Percentiles rank a stretch among this genome's conserved stretches.
Evolutionary conservation across 176 grass and related monocot species (phyloP).

Genomic region (Oropetium thomaeum): DNA sequence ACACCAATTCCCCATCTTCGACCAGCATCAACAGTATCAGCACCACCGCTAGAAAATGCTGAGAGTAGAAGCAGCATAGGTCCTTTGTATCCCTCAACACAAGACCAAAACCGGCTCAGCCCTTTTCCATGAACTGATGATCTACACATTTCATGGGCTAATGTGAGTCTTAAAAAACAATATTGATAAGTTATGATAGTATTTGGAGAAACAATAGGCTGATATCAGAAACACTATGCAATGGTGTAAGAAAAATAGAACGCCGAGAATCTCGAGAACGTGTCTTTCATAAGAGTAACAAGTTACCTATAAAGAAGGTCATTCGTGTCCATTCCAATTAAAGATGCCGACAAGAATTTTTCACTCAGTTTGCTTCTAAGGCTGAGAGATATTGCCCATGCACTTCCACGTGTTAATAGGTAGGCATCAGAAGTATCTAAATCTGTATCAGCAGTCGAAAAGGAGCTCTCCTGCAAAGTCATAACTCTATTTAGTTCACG

Average conservation of each 20-base stretch:
- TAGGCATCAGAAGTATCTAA: constrained; percentile 32
- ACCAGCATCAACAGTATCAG: constrained; percentile 35
- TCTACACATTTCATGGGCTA: constrained; percentile 30
- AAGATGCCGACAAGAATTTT: constrained; percentile 59
- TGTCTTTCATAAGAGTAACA: constrained; percentile 8
- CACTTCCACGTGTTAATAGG: constrained; percentile 70
- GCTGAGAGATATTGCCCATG: constrained; percentile 72
- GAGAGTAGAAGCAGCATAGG: constrained; percentile 71
- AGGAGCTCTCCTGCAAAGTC: constrained; percentile 47
- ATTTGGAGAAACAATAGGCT: constrained; percentile 10
- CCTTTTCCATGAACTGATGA: constrained; percentile 81
- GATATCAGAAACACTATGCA: background rate
- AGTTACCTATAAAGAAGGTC: constrained; percentile 83
- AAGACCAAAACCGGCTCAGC: constrained; percentile 89
- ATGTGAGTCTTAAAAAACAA: background rate
- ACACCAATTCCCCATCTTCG: constrained; percentile 75
- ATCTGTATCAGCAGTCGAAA: constrained; percentile 31
- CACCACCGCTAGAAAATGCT: constrained; percentile 41
- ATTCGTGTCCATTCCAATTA: constrained; percentile 48
- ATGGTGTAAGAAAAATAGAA: constrained; percentile 20
- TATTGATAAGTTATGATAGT: background rate
- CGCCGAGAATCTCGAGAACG: constrained; percentile 26
- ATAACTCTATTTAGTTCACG: constrained; percentile 17
- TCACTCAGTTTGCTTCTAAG: constrained; percentile 53
- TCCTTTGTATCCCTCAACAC: constrained; percentile 80